Evolutionary conservation across 2,329 filamentous ascomycete species (phyloP).

Genomic region (Fusarium humuli): DNA sequence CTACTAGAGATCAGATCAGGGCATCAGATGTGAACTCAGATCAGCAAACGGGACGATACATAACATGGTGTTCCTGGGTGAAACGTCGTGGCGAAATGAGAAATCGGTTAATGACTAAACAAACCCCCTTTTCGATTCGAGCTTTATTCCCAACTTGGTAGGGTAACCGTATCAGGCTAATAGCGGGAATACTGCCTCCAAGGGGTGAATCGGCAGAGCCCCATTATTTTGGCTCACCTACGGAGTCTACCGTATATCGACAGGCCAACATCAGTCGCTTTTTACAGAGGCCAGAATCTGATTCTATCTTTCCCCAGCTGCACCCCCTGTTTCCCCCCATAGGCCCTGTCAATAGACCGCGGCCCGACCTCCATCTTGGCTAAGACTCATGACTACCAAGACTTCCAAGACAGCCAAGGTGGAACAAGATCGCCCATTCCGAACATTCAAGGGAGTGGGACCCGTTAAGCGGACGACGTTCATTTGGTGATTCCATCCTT

Average conservation of each 20-base stretch:
- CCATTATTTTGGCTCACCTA: slow-evolving; percentile 11
- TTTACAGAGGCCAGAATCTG: neutral
- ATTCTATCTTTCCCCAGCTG: slow-evolving; percentile 12
- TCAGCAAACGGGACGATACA: neutral
- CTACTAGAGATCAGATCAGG: slow-evolving; percentile 18
- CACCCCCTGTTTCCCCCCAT: neutral
- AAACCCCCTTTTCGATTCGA: slow-evolving; percentile 16
- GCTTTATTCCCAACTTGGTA: neutral
- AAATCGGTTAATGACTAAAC: neutral
- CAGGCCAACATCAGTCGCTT: slow-evolving; percentile 12
- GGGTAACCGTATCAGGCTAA: slow-evolving; percentile 17
- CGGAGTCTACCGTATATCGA: slow-evolving; percentile 14
- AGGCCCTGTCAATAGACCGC: slow-evolving; percentile 11
- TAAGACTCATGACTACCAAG: slow-evolving; percentile 20
- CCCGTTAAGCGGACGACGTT: neutral
- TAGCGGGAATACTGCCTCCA: slow-evolving; percentile 13
- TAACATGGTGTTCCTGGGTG: slow-evolving; percentile 14
- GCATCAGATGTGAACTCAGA: slow-evolving; percentile 5
- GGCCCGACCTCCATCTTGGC: slow-evolving; percentile 27
- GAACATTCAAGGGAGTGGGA: slow-evolving; percentile 17
- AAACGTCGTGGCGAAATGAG: slow-evolving; percentile 20
- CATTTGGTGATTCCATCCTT: slow-evolving; percentile 9
- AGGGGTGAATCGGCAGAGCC: slow-evolving; percentile 8
- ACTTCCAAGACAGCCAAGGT: slow-evolving; percentile 34
- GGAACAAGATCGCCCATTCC: slow-evolving; percentile 31